These are phyloP conservation scores for Cajanus cajan DNA, from an alignment of 306 rosid genomes.

Conservation along the genomic window DNA sequence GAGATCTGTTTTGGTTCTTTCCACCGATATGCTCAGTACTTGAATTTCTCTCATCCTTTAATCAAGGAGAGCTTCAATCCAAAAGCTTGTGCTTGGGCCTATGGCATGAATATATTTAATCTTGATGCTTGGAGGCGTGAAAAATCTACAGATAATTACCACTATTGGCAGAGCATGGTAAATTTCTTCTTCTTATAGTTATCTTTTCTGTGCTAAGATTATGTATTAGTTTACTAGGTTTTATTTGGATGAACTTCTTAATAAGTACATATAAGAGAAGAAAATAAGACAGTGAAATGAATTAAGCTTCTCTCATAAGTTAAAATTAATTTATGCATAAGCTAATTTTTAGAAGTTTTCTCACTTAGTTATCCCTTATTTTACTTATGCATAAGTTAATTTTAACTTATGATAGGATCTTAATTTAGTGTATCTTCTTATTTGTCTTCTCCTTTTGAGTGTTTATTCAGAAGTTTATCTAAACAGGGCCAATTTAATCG, in stretches of 20 bases:
- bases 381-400: neutral
- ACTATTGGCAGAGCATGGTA: conserved; percentile 94
- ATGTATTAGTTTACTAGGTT: neutral
- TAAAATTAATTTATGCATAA: neutral
- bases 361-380: neutral
- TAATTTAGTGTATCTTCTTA: neutral
- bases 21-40: conserved; percentile 76
- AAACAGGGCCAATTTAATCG: neutral
- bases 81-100: conserved; percentile 95
- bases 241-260: neutral
- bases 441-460: neutral
- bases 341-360: neutral
- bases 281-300: neutral
- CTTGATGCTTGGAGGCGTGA: conserved; percentile 97
- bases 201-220: neutral
- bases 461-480: neutral
- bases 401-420: neutral
- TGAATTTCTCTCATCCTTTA: conserved; percentile 83
- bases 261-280: neutral
- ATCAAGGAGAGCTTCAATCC: conserved; percentile 82
- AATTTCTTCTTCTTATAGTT: conserved; percentile 23
- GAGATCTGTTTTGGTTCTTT: conserved; percentile 98
- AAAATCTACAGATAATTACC: conserved; percentile 80
- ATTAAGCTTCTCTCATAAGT: neutral
- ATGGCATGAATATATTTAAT: conserved; percentile 89